phyloP scores from a whole-genome alignment of 2,329 filamentous ascomycete species.

The Fusarium sp. region DNA sequence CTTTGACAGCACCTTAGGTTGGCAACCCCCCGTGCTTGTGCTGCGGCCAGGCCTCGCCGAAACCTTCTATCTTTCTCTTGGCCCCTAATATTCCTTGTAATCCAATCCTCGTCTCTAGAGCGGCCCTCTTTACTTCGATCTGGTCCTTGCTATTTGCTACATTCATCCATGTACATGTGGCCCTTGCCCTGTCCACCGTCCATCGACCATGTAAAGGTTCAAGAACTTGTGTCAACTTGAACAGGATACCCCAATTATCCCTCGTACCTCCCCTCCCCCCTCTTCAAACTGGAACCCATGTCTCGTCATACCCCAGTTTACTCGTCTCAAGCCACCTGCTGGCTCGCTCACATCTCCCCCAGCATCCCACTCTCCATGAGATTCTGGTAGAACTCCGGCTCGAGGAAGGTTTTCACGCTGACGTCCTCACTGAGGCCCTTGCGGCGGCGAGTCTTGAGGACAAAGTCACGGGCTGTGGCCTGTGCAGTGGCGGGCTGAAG shows the following conservation, averaged over 20 bases:
- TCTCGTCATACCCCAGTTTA: constrained; percentile 5
- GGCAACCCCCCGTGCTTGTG: constrained; percentile 8
- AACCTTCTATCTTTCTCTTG: constrained; percentile 13
- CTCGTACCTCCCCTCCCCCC: constrained; percentile 18
- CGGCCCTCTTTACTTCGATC: constrained; percentile 20
- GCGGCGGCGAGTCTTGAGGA: constrained; percentile 91
- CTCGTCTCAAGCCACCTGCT: not conserved
- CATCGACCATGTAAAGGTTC: constrained; percentile 32
- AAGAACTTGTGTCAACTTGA: constrained; percentile 22
- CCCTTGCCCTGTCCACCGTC: constrained; percentile 26
- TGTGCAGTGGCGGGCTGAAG: constrained; percentile 90
- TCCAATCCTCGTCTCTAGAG: not conserved
- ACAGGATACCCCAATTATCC: constrained; percentile 11
- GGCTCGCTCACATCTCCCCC: constrained; percentile 60
- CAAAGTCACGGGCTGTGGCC: constrained; percentile 93
- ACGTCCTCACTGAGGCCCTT: constrained; percentile 98
- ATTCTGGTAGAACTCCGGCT: constrained; percentile 91
- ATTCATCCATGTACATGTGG: constrained; percentile 34
- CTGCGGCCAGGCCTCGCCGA: constrained; percentile 27
- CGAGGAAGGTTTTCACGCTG: constrained; percentile 94
- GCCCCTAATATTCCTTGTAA: not conserved
- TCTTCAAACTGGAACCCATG: constrained; percentile 6
- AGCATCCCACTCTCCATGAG: constrained; percentile 90
- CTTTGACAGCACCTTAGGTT: constrained; percentile 1
- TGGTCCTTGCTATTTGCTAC: constrained; percentile 27